Evolutionary conservation across 257 asterid genomes (phyloP), one percentile per base, ranked within the genome.

Genomic region (Solanum microdontum): DNA sequence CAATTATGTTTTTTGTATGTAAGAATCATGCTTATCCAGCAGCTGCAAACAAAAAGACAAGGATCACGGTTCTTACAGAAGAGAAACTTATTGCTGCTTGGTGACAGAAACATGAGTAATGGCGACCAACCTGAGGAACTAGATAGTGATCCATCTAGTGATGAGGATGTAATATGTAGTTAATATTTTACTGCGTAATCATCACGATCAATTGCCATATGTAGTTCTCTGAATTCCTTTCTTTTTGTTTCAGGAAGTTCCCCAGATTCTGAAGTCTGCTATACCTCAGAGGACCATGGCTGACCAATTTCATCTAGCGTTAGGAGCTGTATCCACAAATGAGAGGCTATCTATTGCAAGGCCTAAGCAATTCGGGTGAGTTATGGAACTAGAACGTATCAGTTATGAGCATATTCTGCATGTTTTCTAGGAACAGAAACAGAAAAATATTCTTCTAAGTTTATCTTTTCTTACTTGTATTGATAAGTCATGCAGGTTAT

Each of bases 271-370:
- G 51, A 91, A 91, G 88, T 68, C 92, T 48, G 86, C 69, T 83
- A 75, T 88, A 72, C 91, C 93, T 60, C 87, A 86, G 88, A 93
- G 87, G 89, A 93, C 95, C 51, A 93, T 96, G 93, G 95, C 92
- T n/a, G 96, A 95, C 91, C 95, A 91, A 89, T 93, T 96, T 90
- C 96, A 94, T 85, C 95, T 93, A 87, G 98, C 94, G 88, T 90
- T 95, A 87, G 95, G 93, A 90, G 89, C 90, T 30, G 91, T 87
- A 15, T 74, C 94, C 55, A 73, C 39, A 24, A 88, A 85, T 28
- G 93, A 91, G 73, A 83, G 84, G 58, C 89, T 91, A 51, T 87
- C 86, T 69, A 45, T 79, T 66, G 89, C 90, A 72, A 84, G 88
- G 84, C 92, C 94, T 48, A 68, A 88, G 82, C 90, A 93, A 37